Base-by-base conservation (phyloP, 768 basidiomycete species). In the Xerocomus potaroensis region DNA sequence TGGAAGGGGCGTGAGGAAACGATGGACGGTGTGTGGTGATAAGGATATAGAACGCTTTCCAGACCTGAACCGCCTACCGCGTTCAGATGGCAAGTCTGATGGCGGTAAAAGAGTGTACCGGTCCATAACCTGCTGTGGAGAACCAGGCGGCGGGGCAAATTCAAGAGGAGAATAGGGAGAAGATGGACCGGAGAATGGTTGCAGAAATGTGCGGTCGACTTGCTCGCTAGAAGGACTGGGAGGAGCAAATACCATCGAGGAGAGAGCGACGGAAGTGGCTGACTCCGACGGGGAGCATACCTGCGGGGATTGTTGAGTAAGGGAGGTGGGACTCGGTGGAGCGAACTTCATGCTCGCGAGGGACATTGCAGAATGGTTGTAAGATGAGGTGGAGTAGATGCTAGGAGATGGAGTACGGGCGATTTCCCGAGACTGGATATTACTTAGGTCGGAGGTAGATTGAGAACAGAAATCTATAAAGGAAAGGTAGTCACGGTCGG, bases 91-190 rank as follows among this genome's bases (percentile, higher is more conserved):
- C 5, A 76, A 74, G 48, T 77, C 81, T 9, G 77, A 70, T 3
- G 68, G 65, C 12, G 70, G 71, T 0, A 76, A 73, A 32, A 78
- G 35, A 9, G 75, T 72, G 3, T 75, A 74, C 54, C 75, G 78
- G 26, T 40, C 24, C 19, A 40, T 8, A 4, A 16, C 19, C 3
- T 45, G 53, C 1, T 16, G 41, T 18, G 10, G 42, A 4, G 54
- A 47, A 33, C 50, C 45, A 14, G 54, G n/a, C 37, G 58, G 33
- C 54, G 63, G 43, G 29, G 63, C 49, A 50, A 66, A 60, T 36
- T 67, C 64, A 33, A 65, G 57, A 8, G 59, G 69, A 16, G 57
- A 68, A 56, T 56, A 59, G 23, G 58, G 59, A 24, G 61, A 60
- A 19, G 64, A 56, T 15, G 63, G 60, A 41, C 49, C 47, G 9